Percentiles rank a stretch among this genome's conserved stretches.
Evolutionary conservation across 2,329 filamentous ascomycete genomes (phyloP).

Genomic region (Hypoxylon sp.): DNA sequence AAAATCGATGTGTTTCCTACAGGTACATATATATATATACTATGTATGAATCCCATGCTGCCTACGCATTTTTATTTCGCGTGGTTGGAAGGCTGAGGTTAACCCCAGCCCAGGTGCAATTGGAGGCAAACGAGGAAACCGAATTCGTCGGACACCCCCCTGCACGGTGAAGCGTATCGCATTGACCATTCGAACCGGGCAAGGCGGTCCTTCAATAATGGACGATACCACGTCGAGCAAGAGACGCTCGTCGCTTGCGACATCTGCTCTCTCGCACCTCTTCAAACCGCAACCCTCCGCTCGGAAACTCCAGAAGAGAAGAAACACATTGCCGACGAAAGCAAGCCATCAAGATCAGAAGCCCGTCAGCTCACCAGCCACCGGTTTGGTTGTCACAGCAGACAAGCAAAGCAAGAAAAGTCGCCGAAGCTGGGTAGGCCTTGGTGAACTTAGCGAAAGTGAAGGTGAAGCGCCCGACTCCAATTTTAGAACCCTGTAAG

Average conservation of each 20-base stretch:
- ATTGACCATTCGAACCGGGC: constrained; percentile 24
- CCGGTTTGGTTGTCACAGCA: constrained; percentile 1
- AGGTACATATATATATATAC: too few species aligned
- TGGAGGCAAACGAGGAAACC: constrained; percentile 16
- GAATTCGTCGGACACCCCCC: constrained; percentile 4
- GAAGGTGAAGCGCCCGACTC: constrained; percentile 26
- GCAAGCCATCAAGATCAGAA: constrained; percentile 23
- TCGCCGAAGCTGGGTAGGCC: constrained; percentile 11
- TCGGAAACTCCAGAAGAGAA: constrained; percentile 44
- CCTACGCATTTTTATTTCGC: background rate
- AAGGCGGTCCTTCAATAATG: constrained; percentile 38
- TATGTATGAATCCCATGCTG: background rate
- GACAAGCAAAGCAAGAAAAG: constrained; percentile 4
- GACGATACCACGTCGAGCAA: constrained; percentile 33
- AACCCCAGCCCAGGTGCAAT: constrained; percentile 22
- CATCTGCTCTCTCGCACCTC: constrained; percentile 38
- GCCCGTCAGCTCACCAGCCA: constrained; percentile 10
- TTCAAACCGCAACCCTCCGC: constrained; percentile 42
- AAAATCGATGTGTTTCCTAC: background rate
- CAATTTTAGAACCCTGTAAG: constrained; percentile 43
- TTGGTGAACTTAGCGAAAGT: background rate
- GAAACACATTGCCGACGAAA: constrained; percentile 37
- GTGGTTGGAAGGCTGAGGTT: constrained; percentile 7
- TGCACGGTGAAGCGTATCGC: constrained; percentile 23
- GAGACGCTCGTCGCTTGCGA: constrained; percentile 29